These are phyloP conservation scores for Hymenotorrendiella dingleyae DNA, from an alignment of 2,329 filamentous ascomycete species.

Conservation along the genomic window DNA sequence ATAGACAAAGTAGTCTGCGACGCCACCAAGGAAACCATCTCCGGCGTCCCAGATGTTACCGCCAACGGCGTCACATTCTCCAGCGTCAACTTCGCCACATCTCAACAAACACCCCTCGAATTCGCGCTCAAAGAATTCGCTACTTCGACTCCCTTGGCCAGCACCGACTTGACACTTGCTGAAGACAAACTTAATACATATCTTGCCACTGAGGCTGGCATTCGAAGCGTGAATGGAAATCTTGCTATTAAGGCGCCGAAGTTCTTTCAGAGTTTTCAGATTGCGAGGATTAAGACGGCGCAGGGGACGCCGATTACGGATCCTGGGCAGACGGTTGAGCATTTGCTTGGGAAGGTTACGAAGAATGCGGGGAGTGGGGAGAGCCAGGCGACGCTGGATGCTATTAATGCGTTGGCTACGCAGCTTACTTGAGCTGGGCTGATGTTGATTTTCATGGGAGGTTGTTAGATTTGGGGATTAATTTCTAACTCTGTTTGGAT, in stretches of 20 bases:
- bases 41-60: constrained; percentile 50
- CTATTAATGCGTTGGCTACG: constrained; percentile 39
- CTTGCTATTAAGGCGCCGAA: constrained; percentile 56
- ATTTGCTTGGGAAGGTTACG: constrained; percentile 50
- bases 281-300: constrained; percentile 52
- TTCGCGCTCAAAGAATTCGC: constrained; percentile 51
- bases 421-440: constrained; percentile 12
- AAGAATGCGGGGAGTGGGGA: constrained; percentile 40
- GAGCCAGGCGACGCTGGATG: constrained; percentile 40
- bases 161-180: constrained; percentile 45
- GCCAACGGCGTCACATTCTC: constrained; percentile 46
- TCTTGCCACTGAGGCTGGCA: constrained; percentile 52
- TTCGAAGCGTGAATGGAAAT: constrained; percentile 46
- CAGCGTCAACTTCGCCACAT: constrained; percentile 49
- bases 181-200: constrained; percentile 50
- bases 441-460: too few species aligned
- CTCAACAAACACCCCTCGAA: constrained; percentile 41
- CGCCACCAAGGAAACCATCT: constrained; percentile 40
- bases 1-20: constrained; percentile 44
- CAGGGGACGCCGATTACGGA: constrained; percentile 48
- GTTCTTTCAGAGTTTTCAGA: constrained; percentile 56
- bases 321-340: constrained; percentile 48
- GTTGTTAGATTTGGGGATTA: too few species aligned
- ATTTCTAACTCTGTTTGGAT: too few species aligned
- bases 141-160: constrained; percentile 43